Base-by-base conservation (phyloP, 2,329 filamentous ascomycete genomes). In the Phoma sp. region DNA sequence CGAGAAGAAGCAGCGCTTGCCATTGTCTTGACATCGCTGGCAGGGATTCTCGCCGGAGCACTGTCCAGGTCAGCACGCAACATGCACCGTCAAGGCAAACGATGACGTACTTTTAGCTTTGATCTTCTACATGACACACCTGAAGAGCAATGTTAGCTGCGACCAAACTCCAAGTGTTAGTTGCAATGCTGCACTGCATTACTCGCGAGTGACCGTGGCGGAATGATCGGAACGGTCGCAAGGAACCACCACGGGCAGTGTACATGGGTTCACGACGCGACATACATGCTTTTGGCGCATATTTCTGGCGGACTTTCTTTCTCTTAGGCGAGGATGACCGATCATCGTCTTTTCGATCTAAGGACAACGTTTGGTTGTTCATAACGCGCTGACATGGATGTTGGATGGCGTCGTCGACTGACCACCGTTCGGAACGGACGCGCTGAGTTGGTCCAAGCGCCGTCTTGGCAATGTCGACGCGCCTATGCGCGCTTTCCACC, bases 271-370 rank as follows among this genome's bases (percentile, higher is more conserved):
- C 12, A 33, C 32, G 34, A 53, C 57, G 57, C 52, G 45, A 66
- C 70, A 42, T 66, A 73, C 71, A 73, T 33, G 70, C 70, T 61
- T 70, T 69, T 33, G 68, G 65, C 33, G 71, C 68, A 49, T 74
- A 74, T 55, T 73, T 73, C 54, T 71, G 66, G 15, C 71, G 68
- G 18, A 68, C 58, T 57, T 72, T 74, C 62, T 74, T 74, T 38
- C 71, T 65, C 59, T 69, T 73, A 14, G 71, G 70, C 34, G 69
- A 72, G 26, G 60, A 59, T 12, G 67, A 64, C 37, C 54, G 40
- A 7, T 66, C 67, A 34, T 64, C 65, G 25, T 66, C 67, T 42
- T 58, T 55, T 25, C 47, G 55, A 18, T 42, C 49, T 30, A 55
- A 30, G n/a, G 58, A 46, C 43, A 60, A 65, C 14, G 52, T 47